Percentiles rank a stretch among this genome's conserved stretches.
Conservation (phyloP, 2,329 filamentous ascomycete species). For the Arachnomyces sp. region DNA sequence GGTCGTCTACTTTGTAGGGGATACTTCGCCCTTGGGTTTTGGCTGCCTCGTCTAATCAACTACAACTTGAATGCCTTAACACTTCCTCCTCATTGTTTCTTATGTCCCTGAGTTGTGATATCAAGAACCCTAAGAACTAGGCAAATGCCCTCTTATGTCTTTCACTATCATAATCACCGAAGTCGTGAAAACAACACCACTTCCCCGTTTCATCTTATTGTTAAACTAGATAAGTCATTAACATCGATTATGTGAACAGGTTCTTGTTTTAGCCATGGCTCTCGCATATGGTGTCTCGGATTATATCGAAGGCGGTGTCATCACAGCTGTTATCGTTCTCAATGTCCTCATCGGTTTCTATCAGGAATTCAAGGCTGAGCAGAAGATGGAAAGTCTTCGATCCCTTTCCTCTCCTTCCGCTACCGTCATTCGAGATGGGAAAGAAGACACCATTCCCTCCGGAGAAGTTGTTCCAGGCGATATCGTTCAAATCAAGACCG, state of each 20-base stretch:
- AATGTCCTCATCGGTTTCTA: constrained; percentile 52
- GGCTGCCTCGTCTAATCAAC: too few relatives aligned
- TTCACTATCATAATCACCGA: too few relatives aligned
- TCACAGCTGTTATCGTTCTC: constrained; percentile 50
- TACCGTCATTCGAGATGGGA: constrained; percentile 49
- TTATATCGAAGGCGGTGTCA: constrained; percentile 52
- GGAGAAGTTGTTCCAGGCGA: constrained; percentile 54
- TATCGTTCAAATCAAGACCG: constrained; percentile 43
- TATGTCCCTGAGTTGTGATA: too few relatives aligned
- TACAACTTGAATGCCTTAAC: too few relatives aligned
- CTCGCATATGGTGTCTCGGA: constrained; percentile 48
- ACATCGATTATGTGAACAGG: constrained; percentile 36
- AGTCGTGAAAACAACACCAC: too few relatives aligned
- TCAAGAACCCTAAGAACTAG: background rate
- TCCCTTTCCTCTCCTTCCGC: constrained; percentile 50
- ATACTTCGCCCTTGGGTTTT: too few relatives aligned
- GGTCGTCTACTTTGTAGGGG: too few relatives aligned
- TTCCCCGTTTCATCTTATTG: too few relatives aligned
- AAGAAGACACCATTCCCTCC: constrained; percentile 43
- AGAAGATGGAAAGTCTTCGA: constrained; percentile 50
- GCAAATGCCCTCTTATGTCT: background rate
- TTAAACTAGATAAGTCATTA: constrained; percentile 6
- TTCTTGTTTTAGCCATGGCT: constrained; percentile 67
- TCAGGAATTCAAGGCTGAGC: constrained; percentile 53
- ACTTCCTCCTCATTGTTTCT: too few relatives aligned